These are phyloP conservation scores for Myxozyma geophila DNA, from an alignment of 805 yeast genomes.

Conservation along the genomic window DNA sequence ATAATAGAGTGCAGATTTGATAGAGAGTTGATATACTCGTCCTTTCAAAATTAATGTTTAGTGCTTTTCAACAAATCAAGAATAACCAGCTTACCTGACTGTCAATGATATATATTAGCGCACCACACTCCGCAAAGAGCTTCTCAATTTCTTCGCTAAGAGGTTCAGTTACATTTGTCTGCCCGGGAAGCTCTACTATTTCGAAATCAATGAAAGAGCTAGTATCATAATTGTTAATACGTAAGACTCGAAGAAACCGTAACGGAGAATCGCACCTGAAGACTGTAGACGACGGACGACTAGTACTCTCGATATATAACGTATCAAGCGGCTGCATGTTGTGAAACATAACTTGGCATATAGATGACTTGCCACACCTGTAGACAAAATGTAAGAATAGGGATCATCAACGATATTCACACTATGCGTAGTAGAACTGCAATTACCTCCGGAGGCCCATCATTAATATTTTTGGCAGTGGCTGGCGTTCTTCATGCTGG, in stretches of 20 bases:
- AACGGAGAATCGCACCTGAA: conserved; percentile 15
- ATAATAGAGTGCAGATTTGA: conserved; percentile 87
- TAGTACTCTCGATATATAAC: conserved; percentile 83
- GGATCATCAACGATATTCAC: neutral
- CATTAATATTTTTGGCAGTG: conserved; percentile 24
- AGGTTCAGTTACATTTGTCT: conserved; percentile 85
- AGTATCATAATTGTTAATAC: neutral
- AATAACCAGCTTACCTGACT: conserved; percentile 45
- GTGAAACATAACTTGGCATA: conserved; percentile 93
- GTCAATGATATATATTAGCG: conserved; percentile 92
- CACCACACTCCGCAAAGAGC: conserved; percentile 80
- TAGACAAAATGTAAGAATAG: neutral
- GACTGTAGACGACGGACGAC: conserved; percentile 14
- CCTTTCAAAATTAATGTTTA: conserved; percentile 82
- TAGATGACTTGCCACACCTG: conserved; percentile 83
- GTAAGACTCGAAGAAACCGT: neutral
- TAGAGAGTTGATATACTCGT: conserved; percentile 89
- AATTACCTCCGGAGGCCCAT: conserved; percentile 34
- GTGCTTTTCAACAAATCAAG: no score
- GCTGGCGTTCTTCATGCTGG: neutral
- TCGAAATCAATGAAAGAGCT: conserved; percentile 78
- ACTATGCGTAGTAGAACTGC: neutral
- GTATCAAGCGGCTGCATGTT: conserved; percentile 96
- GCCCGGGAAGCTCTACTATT: conserved; percentile 95
- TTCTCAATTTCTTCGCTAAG: conserved; percentile 71